Evolutionary conservation across 2,329 filamentous ascomycete genomes (phyloP), one percentile per base, ranked within the genome.

Genomic region (Nemania serpens): DNA sequence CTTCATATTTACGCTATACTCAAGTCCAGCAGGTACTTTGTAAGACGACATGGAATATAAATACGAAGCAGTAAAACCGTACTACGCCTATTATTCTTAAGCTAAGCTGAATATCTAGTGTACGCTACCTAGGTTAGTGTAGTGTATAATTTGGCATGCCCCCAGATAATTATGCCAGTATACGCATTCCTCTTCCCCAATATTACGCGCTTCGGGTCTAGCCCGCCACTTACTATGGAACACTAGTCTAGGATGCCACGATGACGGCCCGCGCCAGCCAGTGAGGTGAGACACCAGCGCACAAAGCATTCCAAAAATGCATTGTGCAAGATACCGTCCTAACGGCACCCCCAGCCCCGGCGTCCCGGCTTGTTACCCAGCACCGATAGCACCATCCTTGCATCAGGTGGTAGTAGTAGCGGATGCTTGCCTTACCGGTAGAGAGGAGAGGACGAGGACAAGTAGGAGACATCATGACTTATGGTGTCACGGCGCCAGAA

Each of bases 181-280:
- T n/a, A 33, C 45, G 22, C 33, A 34, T 18, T 13, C 7, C n/a
- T 34, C 13, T 3, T 48, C 9, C n/a, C 22, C 29, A 29, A 47
- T 9, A 5, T 7, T 47, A n/a, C 7, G 13, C 17, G 46, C 25
- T 48, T 48, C 33, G 25, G 46, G 46, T 15, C n/a, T 48, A 48
- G 29, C 6, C 20, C 25, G 29, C 29, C 15, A 12, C 20, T 12
- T 17, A 48, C 41, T 20, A 29, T 29, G 25, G 3, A 11, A 39
- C 36, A 39, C 36, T 39, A 39, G 11, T 25, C 15, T 10, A 13
- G 34, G 47, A 41, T 41, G 46, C 47, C 20, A 46, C 34, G 47
- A 52, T 56, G 47, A 34, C 52, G 34, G 46, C 41, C 47, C 57
- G 57, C 33, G 22, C 25, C 41, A 46, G 11, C 10, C 43, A 46